Evolutionary conservation across 176 grass and related monocot species (phyloP).

Genomic region (Aegilops tauschii): DNA sequence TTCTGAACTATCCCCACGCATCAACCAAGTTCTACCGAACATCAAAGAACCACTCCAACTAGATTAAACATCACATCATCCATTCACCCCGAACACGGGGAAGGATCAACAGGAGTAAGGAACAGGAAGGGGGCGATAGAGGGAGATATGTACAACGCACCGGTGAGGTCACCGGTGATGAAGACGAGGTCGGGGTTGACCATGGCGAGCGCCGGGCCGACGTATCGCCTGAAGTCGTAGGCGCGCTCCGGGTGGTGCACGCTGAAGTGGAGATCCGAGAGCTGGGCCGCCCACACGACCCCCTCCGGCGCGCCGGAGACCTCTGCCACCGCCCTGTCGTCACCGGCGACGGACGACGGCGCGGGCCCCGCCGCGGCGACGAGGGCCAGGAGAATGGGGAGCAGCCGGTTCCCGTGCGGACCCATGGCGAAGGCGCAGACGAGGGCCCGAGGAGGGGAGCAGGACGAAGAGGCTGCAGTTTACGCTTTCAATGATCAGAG

Average conservation of each 20-base stretch:
- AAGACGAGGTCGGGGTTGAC: slow-evolving; percentile 84
- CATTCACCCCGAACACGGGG: neutral
- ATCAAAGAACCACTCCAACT: neutral
- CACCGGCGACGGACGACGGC: neutral
- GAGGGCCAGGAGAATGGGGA: slow-evolving; percentile 34
- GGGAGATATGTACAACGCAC: slow-evolving; percentile 21
- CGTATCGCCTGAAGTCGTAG: slow-evolving; percentile 79
- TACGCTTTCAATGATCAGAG: neutral
- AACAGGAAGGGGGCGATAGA: neutral
- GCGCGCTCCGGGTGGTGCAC: slow-evolving; percentile 92
- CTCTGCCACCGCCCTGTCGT: slow-evolving; percentile 42
- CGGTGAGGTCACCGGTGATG: slow-evolving; percentile 95
- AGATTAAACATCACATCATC: slow-evolving; percentile 13
- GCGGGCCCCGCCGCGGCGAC: neutral
- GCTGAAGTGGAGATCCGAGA: slow-evolving; percentile 98
- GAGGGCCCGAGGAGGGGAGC: neutral
- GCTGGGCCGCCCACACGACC: slow-evolving; percentile 84
- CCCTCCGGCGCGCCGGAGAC: slow-evolving; percentile 60
- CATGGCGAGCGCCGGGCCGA: slow-evolving; percentile 66
- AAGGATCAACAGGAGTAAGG: neutral
- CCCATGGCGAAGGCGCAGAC: slow-evolving; percentile 24
- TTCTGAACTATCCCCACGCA: neutral
- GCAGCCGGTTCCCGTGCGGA: slow-evolving; percentile 13
- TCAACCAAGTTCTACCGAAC: neutral
- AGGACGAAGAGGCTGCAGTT: neutral